These are phyloP conservation scores for Acidomyces sp. DNA, from an alignment of 495 filamentous ascomycete species.

Conservation along the genomic window DNA sequence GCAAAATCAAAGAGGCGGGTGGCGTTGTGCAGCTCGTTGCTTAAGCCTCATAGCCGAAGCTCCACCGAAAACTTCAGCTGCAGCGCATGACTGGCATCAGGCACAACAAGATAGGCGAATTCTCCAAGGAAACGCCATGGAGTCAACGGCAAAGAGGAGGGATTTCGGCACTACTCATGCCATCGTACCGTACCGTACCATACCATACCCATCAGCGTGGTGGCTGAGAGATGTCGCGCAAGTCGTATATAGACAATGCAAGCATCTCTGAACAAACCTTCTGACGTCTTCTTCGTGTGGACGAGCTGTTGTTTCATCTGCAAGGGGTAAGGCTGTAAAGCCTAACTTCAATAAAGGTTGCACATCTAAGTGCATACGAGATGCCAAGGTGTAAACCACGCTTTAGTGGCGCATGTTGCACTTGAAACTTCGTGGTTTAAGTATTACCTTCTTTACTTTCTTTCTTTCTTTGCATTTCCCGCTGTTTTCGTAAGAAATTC, in stretches of 20 bases:
- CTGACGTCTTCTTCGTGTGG: constrained; percentile 17
- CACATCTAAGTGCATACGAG: too few species aligned
- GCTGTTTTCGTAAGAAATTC: too few species aligned
- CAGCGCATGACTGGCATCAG: background rate
- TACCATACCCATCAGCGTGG: constrained; percentile 21
- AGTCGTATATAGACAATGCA: constrained; percentile 18
- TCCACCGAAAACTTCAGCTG: background rate
- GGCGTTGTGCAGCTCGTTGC: constrained; percentile 85
- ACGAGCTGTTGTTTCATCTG: constrained; percentile 20
- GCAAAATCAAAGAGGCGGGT: constrained; percentile 89
- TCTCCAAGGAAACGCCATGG: constrained; percentile 4
- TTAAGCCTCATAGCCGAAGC: constrained; percentile 40
- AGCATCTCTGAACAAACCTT: constrained; percentile 23
- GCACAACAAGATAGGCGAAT: background rate
- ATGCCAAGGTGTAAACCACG: too few species aligned
- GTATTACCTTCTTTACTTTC: too few species aligned
- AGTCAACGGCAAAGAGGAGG: constrained; percentile 3
- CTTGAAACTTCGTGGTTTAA: too few species aligned
- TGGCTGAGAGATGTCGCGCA: constrained; percentile 22
- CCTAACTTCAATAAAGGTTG: too few species aligned
- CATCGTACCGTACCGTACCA: too few species aligned
- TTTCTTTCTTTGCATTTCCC: too few species aligned
- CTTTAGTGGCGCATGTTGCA: too few species aligned
- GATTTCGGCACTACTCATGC: too few species aligned
- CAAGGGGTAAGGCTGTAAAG: too few species aligned